phyloP scores from a whole-genome alignment of 495 filamentous ascomycete species.

The Podospora conica region DNA sequence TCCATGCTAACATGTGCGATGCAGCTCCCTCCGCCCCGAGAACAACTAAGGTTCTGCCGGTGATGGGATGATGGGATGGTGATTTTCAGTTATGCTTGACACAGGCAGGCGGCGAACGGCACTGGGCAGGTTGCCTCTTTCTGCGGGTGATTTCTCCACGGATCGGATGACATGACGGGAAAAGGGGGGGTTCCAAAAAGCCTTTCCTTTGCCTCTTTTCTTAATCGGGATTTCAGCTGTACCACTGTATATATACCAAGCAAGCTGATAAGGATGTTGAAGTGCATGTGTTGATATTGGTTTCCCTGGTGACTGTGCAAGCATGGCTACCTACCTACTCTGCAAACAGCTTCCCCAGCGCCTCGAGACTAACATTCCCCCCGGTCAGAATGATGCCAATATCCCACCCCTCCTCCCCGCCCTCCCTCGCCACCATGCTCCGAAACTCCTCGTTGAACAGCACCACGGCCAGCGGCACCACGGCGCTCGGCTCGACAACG shows the following conservation, averaged over 20 bases:
- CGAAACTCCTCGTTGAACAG: slow-evolving; percentile 84
- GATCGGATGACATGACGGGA: slow-evolving; percentile 21
- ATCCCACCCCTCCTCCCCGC: slow-evolving; percentile 73
- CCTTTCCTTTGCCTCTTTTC: slow-evolving; percentile 10
- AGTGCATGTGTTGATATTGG: neutral
- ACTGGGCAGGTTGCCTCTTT: slow-evolving; percentile 1
- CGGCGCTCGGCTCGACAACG: slow-evolving; percentile 84
- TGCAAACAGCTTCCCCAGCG: slow-evolving; percentile 57
- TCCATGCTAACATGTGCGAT: slow-evolving; percentile 24
- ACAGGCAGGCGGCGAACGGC: neutral
- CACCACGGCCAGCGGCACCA: slow-evolving; percentile 75
- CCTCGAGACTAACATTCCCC: slow-evolving; percentile 84
- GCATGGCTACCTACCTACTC: neutral
- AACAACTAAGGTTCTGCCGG: slow-evolving; percentile 60
- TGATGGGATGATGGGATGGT: slow-evolving; percentile 11
- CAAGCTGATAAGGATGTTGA: slow-evolving; percentile 15
- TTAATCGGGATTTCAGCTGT: slow-evolving; percentile 18
- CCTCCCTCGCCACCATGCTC: slow-evolving; percentile 60
- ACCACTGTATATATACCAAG: slow-evolving; percentile 20
- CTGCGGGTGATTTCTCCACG: neutral
- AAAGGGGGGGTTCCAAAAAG: slow-evolving; percentile 19
- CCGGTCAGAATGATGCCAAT: slow-evolving; percentile 81
- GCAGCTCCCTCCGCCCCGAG: slow-evolving; percentile 80
- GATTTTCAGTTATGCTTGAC: slow-evolving; percentile 5
- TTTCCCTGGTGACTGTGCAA: neutral